These are phyloP conservation scores for Tricholoma terreum DNA, from an alignment of 768 basidiomycete genomes.

Conservation along the genomic window DNA sequence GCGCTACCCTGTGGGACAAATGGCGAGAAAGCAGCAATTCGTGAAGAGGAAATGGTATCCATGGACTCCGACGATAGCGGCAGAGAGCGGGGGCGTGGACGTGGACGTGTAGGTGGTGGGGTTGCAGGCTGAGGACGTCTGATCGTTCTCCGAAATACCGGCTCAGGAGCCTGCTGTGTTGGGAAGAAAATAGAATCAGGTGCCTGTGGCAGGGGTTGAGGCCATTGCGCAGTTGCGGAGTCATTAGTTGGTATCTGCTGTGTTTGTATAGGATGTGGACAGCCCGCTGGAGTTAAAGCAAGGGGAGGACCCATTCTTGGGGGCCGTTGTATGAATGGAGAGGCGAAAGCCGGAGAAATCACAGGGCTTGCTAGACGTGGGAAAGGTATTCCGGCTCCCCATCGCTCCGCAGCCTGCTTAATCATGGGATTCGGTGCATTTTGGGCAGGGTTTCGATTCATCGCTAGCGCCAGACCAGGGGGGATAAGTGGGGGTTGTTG, in stretches of 20 bases:
- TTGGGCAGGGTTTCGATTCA: neutral
- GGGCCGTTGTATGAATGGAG: neutral
- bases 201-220: no score
- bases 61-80: no score
- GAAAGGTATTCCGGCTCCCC: no score
- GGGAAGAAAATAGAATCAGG: no score
- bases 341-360: neutral
- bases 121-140: neutral
- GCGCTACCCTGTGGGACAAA: no score
- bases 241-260: no score
- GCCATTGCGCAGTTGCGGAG: neutral
- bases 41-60: no score
- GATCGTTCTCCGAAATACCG: neutral
- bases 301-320: neutral
- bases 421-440: neutral
- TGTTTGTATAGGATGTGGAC: neutral
- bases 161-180: neutral
- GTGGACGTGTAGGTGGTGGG: no score
- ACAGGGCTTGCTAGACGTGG: neutral
- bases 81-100: no score
- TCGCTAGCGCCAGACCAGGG: neutral
- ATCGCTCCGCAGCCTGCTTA: neutral
- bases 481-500: neutral
- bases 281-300: neutral
- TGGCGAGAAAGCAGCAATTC: no score